phyloP scores from a whole-genome alignment of 345 rosid genomes.

The Ceriops tagal region DNA sequence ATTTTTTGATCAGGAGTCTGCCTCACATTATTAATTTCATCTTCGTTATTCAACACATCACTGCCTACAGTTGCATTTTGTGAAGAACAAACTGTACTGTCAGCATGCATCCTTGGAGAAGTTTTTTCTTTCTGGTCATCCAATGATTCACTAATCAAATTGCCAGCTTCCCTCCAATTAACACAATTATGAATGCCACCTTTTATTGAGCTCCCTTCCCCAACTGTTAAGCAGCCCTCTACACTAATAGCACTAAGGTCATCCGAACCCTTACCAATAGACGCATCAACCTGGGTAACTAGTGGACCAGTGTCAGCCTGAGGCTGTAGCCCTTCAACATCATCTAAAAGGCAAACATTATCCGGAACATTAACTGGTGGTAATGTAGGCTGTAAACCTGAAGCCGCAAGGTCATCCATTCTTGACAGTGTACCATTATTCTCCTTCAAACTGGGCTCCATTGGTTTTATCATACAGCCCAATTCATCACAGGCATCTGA shows the following conservation, averaged over 20 bases:
- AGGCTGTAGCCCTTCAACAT: conserved; percentile 33
- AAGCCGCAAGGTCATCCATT: conserved; percentile 31
- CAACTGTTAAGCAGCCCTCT: conserved; percentile 24
- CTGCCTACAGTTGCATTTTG: conserved; percentile 24
- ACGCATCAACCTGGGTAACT: conserved; percentile 27
- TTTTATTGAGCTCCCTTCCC: conserved; percentile 16
- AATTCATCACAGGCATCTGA: conserved; percentile 71
- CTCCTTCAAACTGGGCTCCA: conserved; percentile 61
- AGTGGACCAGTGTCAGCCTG: conserved; percentile 37
- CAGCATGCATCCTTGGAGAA: conserved; percentile 42
- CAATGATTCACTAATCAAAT: conserved; percentile 24
- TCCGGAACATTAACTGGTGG: conserved; percentile 35
- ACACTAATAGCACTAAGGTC: conserved; percentile 25
- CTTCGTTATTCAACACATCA: conserved; percentile 34
- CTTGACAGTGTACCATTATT: conserved; percentile 30
- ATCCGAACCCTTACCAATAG: conserved; percentile 34
- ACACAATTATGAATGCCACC: conserved; percentile 13
- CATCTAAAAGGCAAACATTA: conserved; percentile 31
- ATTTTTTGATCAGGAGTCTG: conserved; percentile 19
- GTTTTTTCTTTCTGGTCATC: conserved; percentile 35
- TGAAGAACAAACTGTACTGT: conserved; percentile 18
- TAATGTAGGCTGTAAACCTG: conserved; percentile 29
- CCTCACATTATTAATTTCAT: conserved; percentile 20
- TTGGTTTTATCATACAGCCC: conserved; percentile 57
- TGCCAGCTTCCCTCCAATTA: conserved; percentile 29